Conservation (phyloP, 2,329 filamentous ascomycete species). For the Cryphonectria nitschkei region DNA sequence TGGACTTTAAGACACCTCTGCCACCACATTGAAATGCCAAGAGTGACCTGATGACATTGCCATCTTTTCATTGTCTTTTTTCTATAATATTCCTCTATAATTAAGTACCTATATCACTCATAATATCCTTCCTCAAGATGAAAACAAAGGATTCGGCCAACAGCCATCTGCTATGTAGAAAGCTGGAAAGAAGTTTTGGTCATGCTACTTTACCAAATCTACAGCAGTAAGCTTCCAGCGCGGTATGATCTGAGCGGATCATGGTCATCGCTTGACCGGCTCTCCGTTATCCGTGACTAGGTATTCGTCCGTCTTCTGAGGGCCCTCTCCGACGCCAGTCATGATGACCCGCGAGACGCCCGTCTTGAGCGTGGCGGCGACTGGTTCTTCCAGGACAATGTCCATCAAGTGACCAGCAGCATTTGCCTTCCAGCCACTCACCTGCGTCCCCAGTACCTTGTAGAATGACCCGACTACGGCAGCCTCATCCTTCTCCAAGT, state of each 20-base stretch:
- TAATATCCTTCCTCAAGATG: background rate
- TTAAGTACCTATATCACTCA: background rate
- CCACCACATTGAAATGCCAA: background rate
- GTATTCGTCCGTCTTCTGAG: conserved; percentile 76
- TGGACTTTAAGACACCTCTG: background rate
- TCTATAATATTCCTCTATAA: too few relatives aligned
- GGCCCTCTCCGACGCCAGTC: conserved; percentile 90
- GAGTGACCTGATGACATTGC: background rate
- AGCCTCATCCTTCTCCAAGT: conserved; percentile 76
- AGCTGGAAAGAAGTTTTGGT: background rate
- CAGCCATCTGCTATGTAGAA: background rate
- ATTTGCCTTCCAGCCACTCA: conserved; percentile 73
- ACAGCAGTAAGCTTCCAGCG: background rate
- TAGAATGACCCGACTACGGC: conserved; percentile 80
- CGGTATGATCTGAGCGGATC: background rate
- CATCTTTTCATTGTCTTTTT: background rate
- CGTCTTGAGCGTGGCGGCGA: conserved; percentile 68
- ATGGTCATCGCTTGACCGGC: conserved; percentile 40
- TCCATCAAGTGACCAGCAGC: conserved; percentile 53
- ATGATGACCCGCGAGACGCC: conserved; percentile 89
- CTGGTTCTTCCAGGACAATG: conserved; percentile 66
- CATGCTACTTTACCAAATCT: background rate
- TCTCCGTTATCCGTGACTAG: conserved; percentile 71
- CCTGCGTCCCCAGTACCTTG: conserved; percentile 57
- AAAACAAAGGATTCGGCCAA: background rate